A percentile compares a stretch with the other conserved stretches of the same genome.
Conservation (phyloP, 441 rosid species). For the Raphanus hybrid region DNA sequence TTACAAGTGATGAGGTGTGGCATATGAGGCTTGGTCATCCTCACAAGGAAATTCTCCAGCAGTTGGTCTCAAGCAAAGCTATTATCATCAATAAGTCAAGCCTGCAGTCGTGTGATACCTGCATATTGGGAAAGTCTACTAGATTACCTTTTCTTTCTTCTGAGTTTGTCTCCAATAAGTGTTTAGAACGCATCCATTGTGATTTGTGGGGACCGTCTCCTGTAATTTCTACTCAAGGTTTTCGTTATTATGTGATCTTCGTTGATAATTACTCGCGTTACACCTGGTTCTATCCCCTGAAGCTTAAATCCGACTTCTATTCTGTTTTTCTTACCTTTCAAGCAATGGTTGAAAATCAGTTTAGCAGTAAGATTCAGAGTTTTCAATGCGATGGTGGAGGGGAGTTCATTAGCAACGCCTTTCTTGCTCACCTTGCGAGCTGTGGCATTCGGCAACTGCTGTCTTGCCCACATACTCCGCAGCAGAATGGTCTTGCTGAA, state of each 20-base stretch:
- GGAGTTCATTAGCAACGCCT: too few relatives aligned
- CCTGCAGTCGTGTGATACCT: not conserved
- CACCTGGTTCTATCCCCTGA: not conserved
- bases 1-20: too few relatives aligned
- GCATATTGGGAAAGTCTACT: not conserved
- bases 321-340: not conserved
- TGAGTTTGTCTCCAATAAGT: not conserved
- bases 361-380: not conserved
- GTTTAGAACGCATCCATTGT: not conserved
- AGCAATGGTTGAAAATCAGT: not conserved
- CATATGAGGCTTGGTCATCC: too few relatives aligned
- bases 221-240: not conserved
- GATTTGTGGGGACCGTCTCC: not conserved
- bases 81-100: not conserved
- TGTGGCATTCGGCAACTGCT: too few relatives aligned
- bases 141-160: not conserved
- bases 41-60: too few relatives aligned
- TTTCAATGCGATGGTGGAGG: not conserved
- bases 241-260: not conserved
- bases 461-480: too few relatives aligned
- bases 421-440: too few relatives aligned
- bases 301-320: not conserved
- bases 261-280: not conserved
- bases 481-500: too few relatives aligned
- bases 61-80: too few relatives aligned